Evolutionary conservation across 441 rosid genomes (phyloP).

Genomic region (Metrosideros polymorpha): DNA sequence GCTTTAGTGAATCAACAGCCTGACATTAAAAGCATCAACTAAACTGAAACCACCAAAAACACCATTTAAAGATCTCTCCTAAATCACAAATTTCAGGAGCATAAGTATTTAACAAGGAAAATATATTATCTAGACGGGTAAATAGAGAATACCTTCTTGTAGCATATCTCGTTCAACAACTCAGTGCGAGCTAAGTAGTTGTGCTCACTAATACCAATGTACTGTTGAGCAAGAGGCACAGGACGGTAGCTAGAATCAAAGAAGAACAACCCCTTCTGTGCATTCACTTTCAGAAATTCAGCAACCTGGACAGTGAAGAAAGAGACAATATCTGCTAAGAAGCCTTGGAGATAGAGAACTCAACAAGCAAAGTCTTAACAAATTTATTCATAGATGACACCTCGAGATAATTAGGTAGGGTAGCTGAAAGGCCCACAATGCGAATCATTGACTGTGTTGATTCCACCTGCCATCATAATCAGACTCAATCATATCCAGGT

Average conservation of each 20-base stretch:
- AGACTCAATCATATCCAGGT: background rate
- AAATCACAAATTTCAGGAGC: background rate
- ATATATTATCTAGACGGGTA: background rate
- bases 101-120: background rate
- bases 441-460: conserved; percentile 98
- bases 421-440: conserved; percentile 98
- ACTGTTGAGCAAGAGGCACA: conserved; percentile 96
- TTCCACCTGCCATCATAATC: conserved; percentile 60
- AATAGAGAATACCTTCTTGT: conserved; percentile 60
- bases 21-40: conserved; percentile 21
- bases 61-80: conserved; percentile 6
- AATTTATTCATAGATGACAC: conserved; percentile 8
- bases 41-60: conserved; percentile 5
- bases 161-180: conserved; percentile 87
- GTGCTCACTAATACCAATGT: conserved; percentile 94
- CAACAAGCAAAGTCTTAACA: background rate
- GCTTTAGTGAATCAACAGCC: conserved; percentile 85
- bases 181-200: conserved; percentile 83
- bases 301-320: conserved; percentile 59
- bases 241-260: conserved; percentile 99
- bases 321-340: background rate
- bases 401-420: conserved; percentile 93
- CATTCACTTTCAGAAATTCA: conserved; percentile 91
- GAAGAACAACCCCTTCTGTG: conserved; percentile 87
- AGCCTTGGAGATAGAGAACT: background rate